Evolutionary conservation across 2,329 filamentous ascomycete species (phyloP).

Genomic region (Chaetomium sp.): DNA sequence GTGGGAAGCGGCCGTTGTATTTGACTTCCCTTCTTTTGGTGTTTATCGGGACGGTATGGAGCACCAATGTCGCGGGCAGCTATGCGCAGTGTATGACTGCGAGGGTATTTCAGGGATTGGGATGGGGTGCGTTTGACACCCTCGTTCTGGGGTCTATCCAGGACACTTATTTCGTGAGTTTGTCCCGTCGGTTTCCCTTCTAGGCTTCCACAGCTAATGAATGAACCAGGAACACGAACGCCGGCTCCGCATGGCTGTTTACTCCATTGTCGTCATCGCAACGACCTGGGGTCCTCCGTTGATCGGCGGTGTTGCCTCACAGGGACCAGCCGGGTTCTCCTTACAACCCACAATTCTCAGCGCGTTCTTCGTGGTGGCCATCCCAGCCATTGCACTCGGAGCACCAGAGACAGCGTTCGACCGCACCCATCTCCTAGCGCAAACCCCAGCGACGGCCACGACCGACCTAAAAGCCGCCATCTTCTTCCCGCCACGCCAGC

Average conservation of each 20-base stretch:
- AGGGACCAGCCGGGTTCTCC: slow-evolving; percentile 34
- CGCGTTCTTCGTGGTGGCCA: slow-evolving; percentile 40
- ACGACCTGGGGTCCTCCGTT: slow-evolving; percentile 50
- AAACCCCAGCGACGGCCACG: slow-evolving; percentile 24
- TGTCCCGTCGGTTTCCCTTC: not conserved
- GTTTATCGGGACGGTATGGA: slow-evolving; percentile 46
- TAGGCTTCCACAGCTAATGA: slow-evolving; percentile 19
- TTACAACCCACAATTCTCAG: slow-evolving; percentile 47
- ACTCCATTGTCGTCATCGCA: slow-evolving; percentile 38
- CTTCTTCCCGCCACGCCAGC: slow-evolving; percentile 23
- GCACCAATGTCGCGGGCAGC: slow-evolving; percentile 36
- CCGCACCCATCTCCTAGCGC: slow-evolving; percentile 30
- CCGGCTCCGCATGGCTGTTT: slow-evolving; percentile 37
- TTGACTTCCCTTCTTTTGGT: slow-evolving; percentile 39
- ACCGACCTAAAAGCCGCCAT: slow-evolving; percentile 24
- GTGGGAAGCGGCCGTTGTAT: slow-evolving; percentile 50
- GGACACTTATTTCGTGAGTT: slow-evolving; percentile 50
- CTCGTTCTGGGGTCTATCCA: slow-evolving; percentile 47
- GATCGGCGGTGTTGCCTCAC: slow-evolving; percentile 44
- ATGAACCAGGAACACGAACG: slow-evolving; percentile 49
- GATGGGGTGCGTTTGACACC: slow-evolving; percentile 54
- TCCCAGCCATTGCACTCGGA: slow-evolving; percentile 42
- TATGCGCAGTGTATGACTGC: slow-evolving; percentile 45
- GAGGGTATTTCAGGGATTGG: slow-evolving; percentile 49
- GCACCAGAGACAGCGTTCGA: slow-evolving; percentile 49